Base-by-base conservation (phyloP, 441 rosid genomes). In the Corymbia calophylla region DNA sequence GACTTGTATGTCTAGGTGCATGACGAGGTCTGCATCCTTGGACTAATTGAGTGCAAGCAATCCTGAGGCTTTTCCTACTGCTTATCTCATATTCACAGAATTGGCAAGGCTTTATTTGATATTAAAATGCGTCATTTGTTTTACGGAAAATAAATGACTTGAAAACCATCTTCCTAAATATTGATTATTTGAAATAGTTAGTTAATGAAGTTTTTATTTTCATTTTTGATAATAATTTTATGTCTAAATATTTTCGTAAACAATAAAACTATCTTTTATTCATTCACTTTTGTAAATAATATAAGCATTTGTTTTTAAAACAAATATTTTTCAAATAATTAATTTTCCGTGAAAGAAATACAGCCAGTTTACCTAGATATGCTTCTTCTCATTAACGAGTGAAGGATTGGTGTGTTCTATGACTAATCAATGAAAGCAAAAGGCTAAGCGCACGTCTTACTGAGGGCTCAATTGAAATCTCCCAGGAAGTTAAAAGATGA, bases 191-290 rank as follows among this genome's bases (percentile, higher is more conserved):
- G 29, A 29, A 29, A 29, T 62, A 62, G 25, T 0, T 1, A 29
- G 32, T 29, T 62, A 13, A 62, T 13, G 32, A 6, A 1, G 23
- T 12, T 53, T 14, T 53, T 21, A 9, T 11, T 13, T 62, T 1
- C 17, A 29, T 62, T 62, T 27, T 13, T 29, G 3, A 0, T 29
- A 5, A 6, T 62, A 29, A 62, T n/a, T 62, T 62, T 14, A 3
- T 1, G 1, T 29, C 14, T 62, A 6, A 29, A 14, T 62, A 62
- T 62, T 29, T 62, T 29, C 5, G 9, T 62, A n/a, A 13, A 62
- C 1, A 2, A 14, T 29, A 3, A 0, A 62, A 29, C 2, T 29
- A 13, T 14, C 1, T 29, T 29, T 4, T 0, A 1, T 29, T 62
- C 5, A 13, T 29, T 62, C 0, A 0, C 13, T 62, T 29, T 62